phyloP scores from a whole-genome alignment of 2,329 filamentous ascomycete genomes.

The Moelleriella libera region DNA sequence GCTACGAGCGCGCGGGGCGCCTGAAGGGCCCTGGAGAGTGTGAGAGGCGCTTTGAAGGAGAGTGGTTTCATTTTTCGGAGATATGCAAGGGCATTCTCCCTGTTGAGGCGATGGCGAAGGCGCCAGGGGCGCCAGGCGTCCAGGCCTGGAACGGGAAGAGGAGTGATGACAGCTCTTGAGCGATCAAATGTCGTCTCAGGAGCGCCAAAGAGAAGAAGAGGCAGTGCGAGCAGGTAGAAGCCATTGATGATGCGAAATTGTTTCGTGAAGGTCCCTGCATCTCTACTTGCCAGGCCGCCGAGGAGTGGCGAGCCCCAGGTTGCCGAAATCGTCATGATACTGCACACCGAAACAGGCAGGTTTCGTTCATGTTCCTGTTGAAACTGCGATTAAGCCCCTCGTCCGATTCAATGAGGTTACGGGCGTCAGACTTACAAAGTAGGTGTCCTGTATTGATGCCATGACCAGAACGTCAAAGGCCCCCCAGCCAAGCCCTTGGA shows the following conservation, averaged over 20 bases:
- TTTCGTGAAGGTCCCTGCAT: slow-evolving; percentile 23
- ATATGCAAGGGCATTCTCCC: slow-evolving; percentile 20
- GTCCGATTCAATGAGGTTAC: not conserved
- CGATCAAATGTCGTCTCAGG: slow-evolving; percentile 41
- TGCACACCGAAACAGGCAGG: slow-evolving; percentile 28
- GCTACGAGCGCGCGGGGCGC: slow-evolving; percentile 31
- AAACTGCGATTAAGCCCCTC: not conserved
- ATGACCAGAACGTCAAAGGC: slow-evolving; percentile 39
- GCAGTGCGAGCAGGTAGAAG: slow-evolving; percentile 30
- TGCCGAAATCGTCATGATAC: slow-evolving; percentile 26
- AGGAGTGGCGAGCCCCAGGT: slow-evolving; percentile 41
- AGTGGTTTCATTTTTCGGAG: slow-evolving; percentile 23
- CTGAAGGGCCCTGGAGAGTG: slow-evolving; percentile 23
- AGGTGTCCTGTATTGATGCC: slow-evolving; percentile 40
- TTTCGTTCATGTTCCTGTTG: slow-evolving; percentile 35
- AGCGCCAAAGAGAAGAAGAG: slow-evolving; percentile 30
- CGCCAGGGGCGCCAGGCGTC: slow-evolving; percentile 10
- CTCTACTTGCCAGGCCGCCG: slow-evolving; percentile 27
- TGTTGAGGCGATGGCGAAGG: slow-evolving; percentile 14
- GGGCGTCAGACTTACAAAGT: slow-evolving; percentile 28
- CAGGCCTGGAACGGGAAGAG: slow-evolving; percentile 7
- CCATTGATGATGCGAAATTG: slow-evolving; percentile 37
- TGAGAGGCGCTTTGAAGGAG: slow-evolving; percentile 19
- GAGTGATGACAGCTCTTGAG: slow-evolving; percentile 9
- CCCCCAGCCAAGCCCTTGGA: slow-evolving; percentile 46